Percentiles rank a stretch among this genome's conserved stretches.
Conservation (phyloP, 2,329 filamentous ascomycete genomes). For the Talaromyces pinophilus region DNA sequence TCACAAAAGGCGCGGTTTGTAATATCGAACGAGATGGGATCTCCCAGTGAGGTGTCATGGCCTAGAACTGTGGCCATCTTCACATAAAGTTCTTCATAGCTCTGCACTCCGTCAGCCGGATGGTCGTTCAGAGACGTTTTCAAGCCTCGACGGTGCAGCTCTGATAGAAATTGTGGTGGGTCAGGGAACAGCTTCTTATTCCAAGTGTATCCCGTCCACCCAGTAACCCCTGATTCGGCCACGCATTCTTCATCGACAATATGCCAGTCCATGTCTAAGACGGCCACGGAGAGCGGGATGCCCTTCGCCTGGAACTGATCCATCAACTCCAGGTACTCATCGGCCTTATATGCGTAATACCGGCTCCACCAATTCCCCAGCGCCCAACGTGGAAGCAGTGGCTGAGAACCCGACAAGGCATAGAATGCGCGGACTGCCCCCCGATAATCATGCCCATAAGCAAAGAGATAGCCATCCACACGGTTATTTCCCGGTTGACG, state of each 20-base stretch:
- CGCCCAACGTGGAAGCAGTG: slow-evolving; percentile 58
- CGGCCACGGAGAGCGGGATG: slow-evolving; percentile 61
- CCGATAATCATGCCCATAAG: slow-evolving; percentile 59
- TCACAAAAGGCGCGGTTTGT: slow-evolving; percentile 57
- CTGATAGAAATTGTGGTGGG: slow-evolving; percentile 53
- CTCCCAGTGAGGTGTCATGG: slow-evolving; percentile 53
- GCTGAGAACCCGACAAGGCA: slow-evolving; percentile 58
- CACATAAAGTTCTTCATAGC: slow-evolving; percentile 59
- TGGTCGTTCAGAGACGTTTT: slow-evolving; percentile 63
- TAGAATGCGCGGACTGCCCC: slow-evolving; percentile 58
- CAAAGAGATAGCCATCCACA: slow-evolving; percentile 62
- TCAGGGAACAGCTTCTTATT: slow-evolving; percentile 60
- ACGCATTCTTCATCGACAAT: slow-evolving; percentile 52
- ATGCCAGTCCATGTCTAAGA: slow-evolving; percentile 70
- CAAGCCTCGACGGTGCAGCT: slow-evolving; percentile 55
- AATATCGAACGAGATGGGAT: slow-evolving; percentile 59
- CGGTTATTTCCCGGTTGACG: slow-evolving; percentile 47
- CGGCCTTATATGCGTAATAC: slow-evolving; percentile 59
- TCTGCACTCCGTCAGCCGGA: slow-evolving; percentile 60
- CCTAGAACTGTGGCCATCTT: slow-evolving; percentile 56
- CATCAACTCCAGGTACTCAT: slow-evolving; percentile 60
- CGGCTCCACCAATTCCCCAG: slow-evolving; percentile 68
- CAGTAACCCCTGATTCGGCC: slow-evolving; percentile 41
- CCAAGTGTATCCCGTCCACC: slow-evolving; percentile 66
- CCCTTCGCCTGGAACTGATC: slow-evolving; percentile 54